Conservation (phyloP, 148 eudicot species). For the Linanthus parryae region DNA sequence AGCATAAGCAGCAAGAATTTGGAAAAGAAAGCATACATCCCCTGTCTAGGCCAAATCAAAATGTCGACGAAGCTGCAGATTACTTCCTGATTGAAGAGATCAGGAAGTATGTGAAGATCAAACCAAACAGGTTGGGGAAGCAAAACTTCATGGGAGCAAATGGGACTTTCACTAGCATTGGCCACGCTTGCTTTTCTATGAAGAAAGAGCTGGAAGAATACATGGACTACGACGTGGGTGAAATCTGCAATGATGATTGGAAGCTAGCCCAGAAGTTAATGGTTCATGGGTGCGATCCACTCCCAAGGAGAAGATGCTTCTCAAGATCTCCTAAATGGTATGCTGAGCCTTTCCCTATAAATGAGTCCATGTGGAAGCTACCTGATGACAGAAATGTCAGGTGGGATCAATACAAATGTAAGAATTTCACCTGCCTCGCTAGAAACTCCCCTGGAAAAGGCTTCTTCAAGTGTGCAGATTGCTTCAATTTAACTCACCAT, state of each 20-base stretch:
- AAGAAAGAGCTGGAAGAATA: slow-evolving; percentile 37
- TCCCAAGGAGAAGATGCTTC: slow-evolving; percentile 44
- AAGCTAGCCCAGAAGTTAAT: slow-evolving; percentile 29
- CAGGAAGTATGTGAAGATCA: slow-evolving; percentile 40
- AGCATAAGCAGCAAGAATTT: not conserved
- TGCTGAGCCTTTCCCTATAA: slow-evolving; percentile 25
- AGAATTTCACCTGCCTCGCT: slow-evolving; percentile 47
- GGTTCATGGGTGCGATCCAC: slow-evolving; percentile 48
- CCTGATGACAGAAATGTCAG: slow-evolving; percentile 45
- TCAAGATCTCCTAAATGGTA: slow-evolving; percentile 28
- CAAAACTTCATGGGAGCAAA: slow-evolving; percentile 55
- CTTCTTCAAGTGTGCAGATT: slow-evolving; percentile 40
- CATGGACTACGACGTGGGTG: slow-evolving; percentile 30
- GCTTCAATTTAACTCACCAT: slow-evolving; percentile 36
- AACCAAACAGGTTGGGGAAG: slow-evolving; percentile 41
- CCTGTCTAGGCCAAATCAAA: slow-evolving; percentile 9
- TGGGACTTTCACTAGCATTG: slow-evolving; percentile 47
- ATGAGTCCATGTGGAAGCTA: slow-evolving; percentile 42
- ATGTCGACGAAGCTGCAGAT: slow-evolving; percentile 19
- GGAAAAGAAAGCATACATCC: slow-evolving; percentile 7
- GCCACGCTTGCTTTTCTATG: slow-evolving; percentile 39
- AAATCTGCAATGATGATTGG: slow-evolving; percentile 35
- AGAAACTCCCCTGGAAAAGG: slow-evolving; percentile 19
- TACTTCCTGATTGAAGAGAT: slow-evolving; percentile 47
- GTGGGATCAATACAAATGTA: slow-evolving; percentile 50